Conservation (phyloP, 192 early-diverging fungal species). For the Dispira parvispora region DNA sequence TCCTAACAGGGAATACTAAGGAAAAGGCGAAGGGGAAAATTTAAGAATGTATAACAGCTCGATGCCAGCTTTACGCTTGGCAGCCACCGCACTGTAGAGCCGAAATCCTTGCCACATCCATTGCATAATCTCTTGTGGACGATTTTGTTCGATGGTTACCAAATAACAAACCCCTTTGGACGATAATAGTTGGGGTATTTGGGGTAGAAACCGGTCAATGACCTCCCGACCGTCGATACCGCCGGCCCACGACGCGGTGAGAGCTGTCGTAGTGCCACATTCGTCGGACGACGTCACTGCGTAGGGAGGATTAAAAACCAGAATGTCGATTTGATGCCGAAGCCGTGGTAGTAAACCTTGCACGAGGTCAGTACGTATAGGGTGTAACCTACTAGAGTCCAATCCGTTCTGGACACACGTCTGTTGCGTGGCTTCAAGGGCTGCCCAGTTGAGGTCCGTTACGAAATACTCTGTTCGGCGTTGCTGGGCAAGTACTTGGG, state of each 20-base stretch:
- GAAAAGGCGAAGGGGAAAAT: neutral
- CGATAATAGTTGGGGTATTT: conserved; percentile 55
- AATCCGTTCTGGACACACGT: conserved; percentile 40
- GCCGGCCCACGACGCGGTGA: conserved; percentile 86
- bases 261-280: conserved; percentile 37
- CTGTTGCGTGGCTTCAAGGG: conserved; percentile 40
- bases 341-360: conserved; percentile 36
- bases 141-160: conserved; percentile 73
- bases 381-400: conserved; percentile 27
- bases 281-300: conserved; percentile 73
- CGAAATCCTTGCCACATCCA: conserved; percentile 32
- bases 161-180: conserved; percentile 65
- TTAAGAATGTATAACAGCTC: neutral
- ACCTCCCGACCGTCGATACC: conserved; percentile 81
- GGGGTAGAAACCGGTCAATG: conserved; percentile 58
- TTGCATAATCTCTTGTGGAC: conserved; percentile 56
- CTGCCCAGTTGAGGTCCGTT: conserved; percentile 73
- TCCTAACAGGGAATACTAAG: no score
- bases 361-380: conserved; percentile 44
- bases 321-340: conserved; percentile 43
- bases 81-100: conserved; percentile 13
- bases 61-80: conserved; percentile 5
- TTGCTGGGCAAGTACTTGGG: conserved; percentile 14
- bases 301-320: conserved; percentile 92
- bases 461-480: conserved; percentile 31